Evolutionary conservation across 305 asterid genomes (phyloP).

Genomic region (Fraxinus platypoda): DNA sequence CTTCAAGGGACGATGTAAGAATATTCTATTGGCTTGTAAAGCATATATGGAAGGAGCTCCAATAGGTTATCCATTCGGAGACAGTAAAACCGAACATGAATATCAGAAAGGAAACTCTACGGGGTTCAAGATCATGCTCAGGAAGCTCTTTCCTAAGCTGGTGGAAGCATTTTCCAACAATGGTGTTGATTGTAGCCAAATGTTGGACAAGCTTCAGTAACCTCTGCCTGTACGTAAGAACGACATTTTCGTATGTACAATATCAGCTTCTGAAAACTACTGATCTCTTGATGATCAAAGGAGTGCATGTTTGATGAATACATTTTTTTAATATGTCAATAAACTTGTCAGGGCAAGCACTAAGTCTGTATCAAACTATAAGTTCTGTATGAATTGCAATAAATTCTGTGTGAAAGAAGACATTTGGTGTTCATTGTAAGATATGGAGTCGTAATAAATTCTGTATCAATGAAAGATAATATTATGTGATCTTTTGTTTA

Average conservation of each 20-base stretch:
- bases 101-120: slow-evolving; percentile 41
- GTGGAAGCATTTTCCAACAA: slow-evolving; percentile 65
- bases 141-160: slow-evolving; percentile 71
- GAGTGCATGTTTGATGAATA: slow-evolving; percentile 17
- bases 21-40: slow-evolving; percentile 62
- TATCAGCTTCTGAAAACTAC: slow-evolving; percentile 1
- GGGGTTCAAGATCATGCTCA: slow-evolving; percentile 67
- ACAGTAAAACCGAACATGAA: slow-evolving; percentile 34
- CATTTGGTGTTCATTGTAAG: slow-evolving; percentile 12
- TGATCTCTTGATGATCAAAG: slow-evolving; percentile 19
- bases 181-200: slow-evolving; percentile 53
- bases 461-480: not conserved
- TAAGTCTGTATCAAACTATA: slow-evolving; percentile 14
- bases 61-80: slow-evolving; percentile 50
- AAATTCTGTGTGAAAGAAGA: slow-evolving; percentile 17
- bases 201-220: slow-evolving; percentile 33
- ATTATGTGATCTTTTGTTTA: too few relatives aligned
- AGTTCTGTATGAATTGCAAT: slow-evolving; percentile 29
- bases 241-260: slow-evolving; percentile 18
- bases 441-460: not conserved
- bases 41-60: slow-evolving; percentile 78
- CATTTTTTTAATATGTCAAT: not conserved
- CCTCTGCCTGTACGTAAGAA: slow-evolving; percentile 6
- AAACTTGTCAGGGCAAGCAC: slow-evolving; percentile 5
- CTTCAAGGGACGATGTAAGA: slow-evolving; percentile 49